These are phyloP conservation scores for Cinnamomum micranthum DNA, from an alignment of 164 flowering plant species.

Conservation along the genomic window DNA sequence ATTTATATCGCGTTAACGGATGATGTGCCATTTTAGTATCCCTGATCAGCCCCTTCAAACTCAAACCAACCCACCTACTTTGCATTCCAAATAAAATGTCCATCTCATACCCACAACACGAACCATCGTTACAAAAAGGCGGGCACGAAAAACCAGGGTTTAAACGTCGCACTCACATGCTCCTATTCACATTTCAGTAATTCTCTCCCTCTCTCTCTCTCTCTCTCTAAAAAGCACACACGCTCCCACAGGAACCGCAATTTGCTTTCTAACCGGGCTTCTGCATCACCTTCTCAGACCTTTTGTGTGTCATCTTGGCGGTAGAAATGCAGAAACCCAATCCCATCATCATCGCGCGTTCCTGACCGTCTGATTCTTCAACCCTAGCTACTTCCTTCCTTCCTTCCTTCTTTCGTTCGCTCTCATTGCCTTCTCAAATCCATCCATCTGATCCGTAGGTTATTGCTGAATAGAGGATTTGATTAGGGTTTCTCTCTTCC, in stretches of 20 bases:
- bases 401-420: background rate
- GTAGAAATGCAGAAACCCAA: slow-evolving; percentile 11
- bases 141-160: too few species aligned
- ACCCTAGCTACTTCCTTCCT: background rate
- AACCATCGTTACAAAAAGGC: too few species aligned
- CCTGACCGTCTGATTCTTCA: slow-evolving; percentile 5
- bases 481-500: slow-evolving; percentile 17
- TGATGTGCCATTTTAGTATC: too few species aligned
- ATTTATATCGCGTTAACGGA: too few species aligned
- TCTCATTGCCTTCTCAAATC: background rate
- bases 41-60: too few species aligned
- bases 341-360: background rate
- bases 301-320: background rate
- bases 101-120: too few species aligned
- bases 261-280: background rate
- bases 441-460: slow-evolving; percentile 5
- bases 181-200: background rate
- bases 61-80: too few species aligned
- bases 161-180: too few species aligned
- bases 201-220: background rate
- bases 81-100: too few species aligned
- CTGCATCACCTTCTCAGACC: background rate
- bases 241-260: background rate
- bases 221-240: too few species aligned
- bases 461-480: background rate